Evolutionary conservation across 2,329 filamentous ascomycete species (phyloP).

Genomic region (Byssochlamys sp.): DNA sequence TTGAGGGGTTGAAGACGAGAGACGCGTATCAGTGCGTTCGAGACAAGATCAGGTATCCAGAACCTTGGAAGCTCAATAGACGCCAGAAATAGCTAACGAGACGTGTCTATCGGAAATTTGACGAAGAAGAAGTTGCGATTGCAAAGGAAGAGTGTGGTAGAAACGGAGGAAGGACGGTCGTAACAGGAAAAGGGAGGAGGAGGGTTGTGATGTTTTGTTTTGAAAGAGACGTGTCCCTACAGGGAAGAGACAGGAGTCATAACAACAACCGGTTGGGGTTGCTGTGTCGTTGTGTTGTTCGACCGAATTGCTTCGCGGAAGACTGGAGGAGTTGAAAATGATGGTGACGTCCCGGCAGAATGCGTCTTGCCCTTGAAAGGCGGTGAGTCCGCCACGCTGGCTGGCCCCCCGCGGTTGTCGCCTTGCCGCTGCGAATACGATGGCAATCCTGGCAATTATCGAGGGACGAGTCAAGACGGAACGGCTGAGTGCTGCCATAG

Average conservation of each 20-base stretch:
- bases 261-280: not conserved
- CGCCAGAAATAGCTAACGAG: not conserved
- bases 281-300: not conserved
- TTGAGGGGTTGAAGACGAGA: too few species aligned
- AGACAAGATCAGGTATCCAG: too few species aligned
- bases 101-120: not conserved
- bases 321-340: not conserved
- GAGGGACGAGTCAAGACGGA: not conserved
- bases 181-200: conserved; percentile 1
- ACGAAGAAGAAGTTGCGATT: not conserved
- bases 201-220: conserved; percentile 1
- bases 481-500: not conserved
- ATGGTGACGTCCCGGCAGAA: conserved; percentile 4
- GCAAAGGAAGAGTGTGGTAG: not conserved
- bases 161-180: conserved; percentile 1
- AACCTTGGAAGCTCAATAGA: not conserved
- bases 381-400: conserved; percentile 1
- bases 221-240: conserved; percentile 3
- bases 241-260: conserved; percentile 2
- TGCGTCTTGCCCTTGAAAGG: not conserved
- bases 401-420: not conserved
- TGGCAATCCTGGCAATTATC: not conserved
- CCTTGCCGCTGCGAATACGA: not conserved
- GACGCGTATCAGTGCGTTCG: too few species aligned
- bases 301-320: not conserved